These are phyloP conservation scores for Mallotus repandus DNA, from an alignment of 441 rosid species.

Conservation along the genomic window DNA sequence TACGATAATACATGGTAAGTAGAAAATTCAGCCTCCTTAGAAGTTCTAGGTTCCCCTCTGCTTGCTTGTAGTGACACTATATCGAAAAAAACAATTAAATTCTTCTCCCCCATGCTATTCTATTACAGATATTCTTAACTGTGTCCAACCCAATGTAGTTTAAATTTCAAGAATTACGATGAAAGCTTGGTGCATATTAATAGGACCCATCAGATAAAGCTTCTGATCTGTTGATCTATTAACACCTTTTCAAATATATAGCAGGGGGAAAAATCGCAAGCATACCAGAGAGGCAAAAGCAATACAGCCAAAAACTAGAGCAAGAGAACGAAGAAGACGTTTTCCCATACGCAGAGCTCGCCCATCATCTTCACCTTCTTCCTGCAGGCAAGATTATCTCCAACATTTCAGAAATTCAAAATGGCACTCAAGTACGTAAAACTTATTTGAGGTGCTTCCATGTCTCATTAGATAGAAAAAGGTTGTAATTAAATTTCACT, in stretches of 20 bases:
- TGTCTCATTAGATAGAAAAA: slow-evolving; percentile 3
- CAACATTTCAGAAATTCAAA: slow-evolving; percentile 19
- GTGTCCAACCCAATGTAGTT: neutral
- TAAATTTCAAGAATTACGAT: neutral
- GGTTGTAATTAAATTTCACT: slow-evolving; percentile 25
- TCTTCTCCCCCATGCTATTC: neutral
- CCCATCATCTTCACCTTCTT: slow-evolving; percentile 84
- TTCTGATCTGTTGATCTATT: neutral
- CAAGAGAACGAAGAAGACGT: slow-evolving; percentile 86
- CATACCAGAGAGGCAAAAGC: slow-evolving; percentile 86
- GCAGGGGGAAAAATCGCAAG: slow-evolving; percentile 19
- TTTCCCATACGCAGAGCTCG: slow-evolving; percentile 77
- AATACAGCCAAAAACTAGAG: slow-evolving; percentile 77
- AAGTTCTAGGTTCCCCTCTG: neutral
- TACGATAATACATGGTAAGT: neutral
- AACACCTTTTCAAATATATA: slow-evolving; percentile 3
- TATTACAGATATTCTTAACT: neutral
- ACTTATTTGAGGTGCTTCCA: neutral
- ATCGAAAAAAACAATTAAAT: neutral
- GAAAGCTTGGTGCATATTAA: neutral
- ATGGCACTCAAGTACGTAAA: slow-evolving; percentile 8
- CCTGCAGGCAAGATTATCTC: slow-evolving; percentile 54
- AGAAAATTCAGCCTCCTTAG: neutral
- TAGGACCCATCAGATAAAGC: neutral
- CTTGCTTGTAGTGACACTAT: slow-evolving; percentile 3